Percentiles rank a stretch among this genome's conserved stretches.
These are phyloP conservation scores for Aspergillus sclerotialis DNA, from an alignment of 2,329 filamentous ascomycete genomes.

Conservation along the genomic window DNA sequence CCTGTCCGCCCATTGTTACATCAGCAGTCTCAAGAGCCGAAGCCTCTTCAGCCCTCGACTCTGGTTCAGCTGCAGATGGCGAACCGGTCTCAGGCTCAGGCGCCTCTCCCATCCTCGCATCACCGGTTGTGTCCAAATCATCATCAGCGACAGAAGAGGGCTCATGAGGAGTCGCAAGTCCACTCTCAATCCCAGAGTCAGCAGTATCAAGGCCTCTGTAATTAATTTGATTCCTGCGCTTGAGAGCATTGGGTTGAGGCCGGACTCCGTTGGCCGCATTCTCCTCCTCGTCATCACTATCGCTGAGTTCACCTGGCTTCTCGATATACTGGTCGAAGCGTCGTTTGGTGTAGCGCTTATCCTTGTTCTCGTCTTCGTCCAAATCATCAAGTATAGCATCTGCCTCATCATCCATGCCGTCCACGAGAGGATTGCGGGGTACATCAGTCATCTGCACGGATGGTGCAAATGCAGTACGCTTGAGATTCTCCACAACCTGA, in stretches of 20 bases:
- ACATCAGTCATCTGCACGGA: constrained; percentile 61
- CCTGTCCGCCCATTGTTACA: constrained; percentile 22
- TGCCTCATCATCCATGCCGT: constrained; percentile 56
- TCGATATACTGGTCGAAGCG: constrained; percentile 73
- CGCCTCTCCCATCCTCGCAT: constrained; percentile 36
- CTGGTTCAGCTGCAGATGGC: constrained; percentile 23
- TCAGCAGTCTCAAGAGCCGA: constrained; percentile 26
- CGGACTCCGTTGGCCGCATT: constrained; percentile 62
- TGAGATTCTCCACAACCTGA: constrained; percentile 61
- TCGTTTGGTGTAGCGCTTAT: constrained; percentile 72
- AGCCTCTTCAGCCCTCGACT: constrained; percentile 24
- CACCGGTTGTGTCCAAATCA: constrained; percentile 30
- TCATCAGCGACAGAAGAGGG: constrained; percentile 39
- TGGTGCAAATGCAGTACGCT: constrained; percentile 55
- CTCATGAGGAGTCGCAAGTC: constrained; percentile 39
- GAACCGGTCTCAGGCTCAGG: constrained; percentile 28
- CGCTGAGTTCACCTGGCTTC: constrained; percentile 73
- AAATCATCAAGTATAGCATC: constrained; percentile 61
- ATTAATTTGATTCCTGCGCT: constrained; percentile 55
- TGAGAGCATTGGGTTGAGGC: constrained; percentile 42
- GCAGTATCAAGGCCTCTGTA: constrained; percentile 52
- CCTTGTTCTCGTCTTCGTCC: constrained; percentile 81
- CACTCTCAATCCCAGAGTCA: constrained; percentile 49
- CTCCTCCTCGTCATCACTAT: constrained; percentile 85
- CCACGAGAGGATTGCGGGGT: constrained; percentile 48